Conservation (phyloP, 1,284 basidiomycete species). For the Xanthoconium separans region DNA sequence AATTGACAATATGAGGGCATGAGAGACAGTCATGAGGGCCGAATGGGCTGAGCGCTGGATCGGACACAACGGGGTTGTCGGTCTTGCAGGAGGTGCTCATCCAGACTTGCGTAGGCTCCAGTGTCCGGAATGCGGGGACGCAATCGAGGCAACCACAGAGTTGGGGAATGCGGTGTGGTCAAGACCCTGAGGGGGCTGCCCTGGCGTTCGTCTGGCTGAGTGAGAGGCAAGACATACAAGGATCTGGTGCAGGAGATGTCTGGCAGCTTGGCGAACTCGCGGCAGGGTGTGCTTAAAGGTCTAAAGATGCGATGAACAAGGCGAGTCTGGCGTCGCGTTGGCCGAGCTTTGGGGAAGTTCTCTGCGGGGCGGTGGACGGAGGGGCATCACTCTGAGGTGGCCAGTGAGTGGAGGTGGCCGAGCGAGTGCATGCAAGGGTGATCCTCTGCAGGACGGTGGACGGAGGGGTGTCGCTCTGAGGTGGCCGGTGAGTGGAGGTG, state of each 20-base stretch:
- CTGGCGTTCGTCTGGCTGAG: constrained; percentile 22
- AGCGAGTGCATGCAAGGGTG: constrained; percentile 8
- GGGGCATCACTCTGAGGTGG: not conserved
- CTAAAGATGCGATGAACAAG: not conserved
- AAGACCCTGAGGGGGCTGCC: constrained; percentile 27
- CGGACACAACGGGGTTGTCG: not conserved
- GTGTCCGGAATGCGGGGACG: constrained; percentile 14
- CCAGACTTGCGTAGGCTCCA: constrained; percentile 25
- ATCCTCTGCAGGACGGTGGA: constrained; percentile 21
- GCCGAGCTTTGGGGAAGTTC: constrained; percentile 25
- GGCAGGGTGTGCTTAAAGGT: not conserved
- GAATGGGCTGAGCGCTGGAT: constrained; percentile 6
- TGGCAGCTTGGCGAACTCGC: not conserved
- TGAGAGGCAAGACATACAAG: constrained; percentile 20
- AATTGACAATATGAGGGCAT: constrained; percentile 24
- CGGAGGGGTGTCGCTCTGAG: constrained; percentile 26
- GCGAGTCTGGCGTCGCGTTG: constrained; percentile 19
- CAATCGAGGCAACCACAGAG: constrained; percentile 10
- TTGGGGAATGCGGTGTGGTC: not conserved
- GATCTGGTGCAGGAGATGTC: constrained; percentile 10
- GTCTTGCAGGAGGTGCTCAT: constrained; percentile 27
- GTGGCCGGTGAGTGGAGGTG: too few relatives aligned
- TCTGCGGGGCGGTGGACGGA: constrained; percentile 5
- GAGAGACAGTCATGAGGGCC: constrained; percentile 12
- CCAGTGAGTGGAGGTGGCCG: constrained; percentile 17